Percentiles rank a stretch among this genome's conserved stretches.
phyloP scores from a whole-genome alignment of 1,284 basidiomycete species.

The Marasmius oreades region DNA sequence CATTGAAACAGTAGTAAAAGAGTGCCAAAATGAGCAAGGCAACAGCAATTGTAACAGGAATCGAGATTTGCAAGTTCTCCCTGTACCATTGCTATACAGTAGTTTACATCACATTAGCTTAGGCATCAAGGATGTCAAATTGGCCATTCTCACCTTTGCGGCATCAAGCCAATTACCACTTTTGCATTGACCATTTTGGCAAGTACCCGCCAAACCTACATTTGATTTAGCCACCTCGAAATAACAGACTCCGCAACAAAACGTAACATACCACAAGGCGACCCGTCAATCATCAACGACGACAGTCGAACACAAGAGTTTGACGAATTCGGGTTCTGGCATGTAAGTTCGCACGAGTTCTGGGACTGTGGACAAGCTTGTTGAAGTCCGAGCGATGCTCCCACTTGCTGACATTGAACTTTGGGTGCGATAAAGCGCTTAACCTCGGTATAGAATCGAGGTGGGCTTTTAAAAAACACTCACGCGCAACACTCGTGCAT shows the following conservation, averaged over 20 bases:
- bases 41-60: constrained; percentile 78
- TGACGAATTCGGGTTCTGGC: constrained; percentile 63
- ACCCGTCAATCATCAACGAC: constrained; percentile 78
- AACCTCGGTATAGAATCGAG: too few relatives aligned
- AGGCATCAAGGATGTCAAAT: neutral
- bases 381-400: constrained; percentile 65
- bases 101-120: neutral
- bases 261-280: constrained; percentile 66
- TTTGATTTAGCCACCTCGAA: neutral
- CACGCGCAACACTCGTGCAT: constrained; percentile 76
- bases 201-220: constrained; percentile 67
- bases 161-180: constrained; percentile 63
- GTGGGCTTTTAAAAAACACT: too few relatives aligned
- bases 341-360: constrained; percentile 72
- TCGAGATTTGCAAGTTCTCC: constrained; percentile 76
- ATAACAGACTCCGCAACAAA: constrained; percentile 6
- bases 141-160: constrained; percentile 44
- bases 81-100: constrained; percentile 60
- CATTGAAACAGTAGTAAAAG: constrained; percentile 35
- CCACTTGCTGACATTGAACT: constrained; percentile 80
- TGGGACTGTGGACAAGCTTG: constrained; percentile 61
- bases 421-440: neutral
- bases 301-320: constrained; percentile 76
- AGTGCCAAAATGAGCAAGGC: constrained; percentile 58
- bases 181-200: constrained; percentile 63